Base-by-base conservation (phyloP, 2,329 filamentous ascomycete genomes). In the Neopestalotiopsis sp. region DNA sequence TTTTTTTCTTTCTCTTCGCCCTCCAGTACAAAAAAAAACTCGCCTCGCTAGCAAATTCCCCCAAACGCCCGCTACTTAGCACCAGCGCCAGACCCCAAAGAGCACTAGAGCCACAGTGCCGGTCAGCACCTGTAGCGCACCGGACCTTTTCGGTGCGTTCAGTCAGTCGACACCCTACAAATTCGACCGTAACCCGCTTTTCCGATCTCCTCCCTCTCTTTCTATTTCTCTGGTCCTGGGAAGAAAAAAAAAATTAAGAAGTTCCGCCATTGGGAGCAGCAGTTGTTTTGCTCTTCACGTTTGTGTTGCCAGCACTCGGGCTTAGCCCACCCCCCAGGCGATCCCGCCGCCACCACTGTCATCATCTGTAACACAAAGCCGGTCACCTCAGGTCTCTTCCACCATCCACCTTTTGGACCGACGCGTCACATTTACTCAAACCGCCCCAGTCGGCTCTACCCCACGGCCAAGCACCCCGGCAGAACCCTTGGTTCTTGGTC, bases 281-380 rank as follows among this genome's bases (percentile, higher is more conserved):
- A 71, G 73, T 74, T 67, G 75, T 76, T 77, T 77, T 77, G 77
- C 72, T 72, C 71, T 52, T 74, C 71, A 70, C 69, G 69, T 70
- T 69, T 65, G 72, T 71, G 76, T 73, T 76, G 74, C 70, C 73
- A 76, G 68, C 69, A 71, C 71, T 52, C 70, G 77, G 77, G 77
- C 77, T 73, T 73, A 75, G 77, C 77, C 76, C 77, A 78, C 74
- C 74, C 70, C 57, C 24, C 14, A 62, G 76, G 75, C 75, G 76
- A 76, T 75, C 69, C 75, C 75, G 76, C 75, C 76, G 76, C 75
- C 76, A 73, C 69, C 68, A 64, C 68, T 71, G 67, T 69, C 66
- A 56, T 66, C 67, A 70, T 63, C 65, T 57, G 32, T 38, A 24
- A 14, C 61, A 61, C 59, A 66, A 38, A 58, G 56, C 66, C 30